Conservation (phyloP, 2,329 filamentous ascomycete species). For the Aspergillus sp. region DNA sequence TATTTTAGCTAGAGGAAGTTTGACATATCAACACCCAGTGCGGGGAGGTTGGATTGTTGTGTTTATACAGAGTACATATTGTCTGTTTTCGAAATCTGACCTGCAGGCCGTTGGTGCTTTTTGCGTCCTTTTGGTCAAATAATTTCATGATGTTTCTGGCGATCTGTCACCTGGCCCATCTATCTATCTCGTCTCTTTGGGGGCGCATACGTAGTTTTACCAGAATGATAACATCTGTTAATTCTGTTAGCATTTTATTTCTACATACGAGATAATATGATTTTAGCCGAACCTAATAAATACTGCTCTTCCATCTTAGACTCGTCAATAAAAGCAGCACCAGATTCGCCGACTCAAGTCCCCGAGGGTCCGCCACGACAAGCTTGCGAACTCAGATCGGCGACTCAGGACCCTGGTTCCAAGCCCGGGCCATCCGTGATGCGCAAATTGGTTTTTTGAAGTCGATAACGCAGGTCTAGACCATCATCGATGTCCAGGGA, state of each 20-base stretch:
- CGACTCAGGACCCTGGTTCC: constrained; percentile 2
- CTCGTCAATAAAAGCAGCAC: neutral
- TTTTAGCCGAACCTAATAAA: neutral
- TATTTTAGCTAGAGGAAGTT: constrained; percentile 1
- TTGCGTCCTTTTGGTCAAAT: neutral
- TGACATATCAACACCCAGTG: constrained; percentile 6
- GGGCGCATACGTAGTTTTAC: neutral
- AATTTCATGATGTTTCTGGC: neutral
- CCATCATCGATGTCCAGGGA: constrained; percentile 20
- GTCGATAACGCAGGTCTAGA: constrained; percentile 28
- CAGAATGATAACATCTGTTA: neutral
- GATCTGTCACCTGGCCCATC: neutral
- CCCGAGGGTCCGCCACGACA: neutral
- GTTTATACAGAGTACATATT: constrained; percentile 1
- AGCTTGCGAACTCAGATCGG: constrained; percentile 7
- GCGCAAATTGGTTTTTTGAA: neutral
- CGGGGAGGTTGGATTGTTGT: constrained; percentile 5
- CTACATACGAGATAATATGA: neutral
- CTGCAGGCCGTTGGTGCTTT: constrained; percentile 3
- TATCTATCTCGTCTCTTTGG: neutral
- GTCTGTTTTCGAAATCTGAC: neutral
- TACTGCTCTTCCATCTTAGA: neutral
- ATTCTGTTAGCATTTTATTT: neutral
- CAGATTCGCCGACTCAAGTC: neutral
- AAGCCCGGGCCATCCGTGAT: constrained; percentile 1